Evolutionary conservation across 1,139 yeast species (phyloP), one percentile per base, ranked within the genome.

Genomic region (Wickerhamomyces sp.): DNA sequence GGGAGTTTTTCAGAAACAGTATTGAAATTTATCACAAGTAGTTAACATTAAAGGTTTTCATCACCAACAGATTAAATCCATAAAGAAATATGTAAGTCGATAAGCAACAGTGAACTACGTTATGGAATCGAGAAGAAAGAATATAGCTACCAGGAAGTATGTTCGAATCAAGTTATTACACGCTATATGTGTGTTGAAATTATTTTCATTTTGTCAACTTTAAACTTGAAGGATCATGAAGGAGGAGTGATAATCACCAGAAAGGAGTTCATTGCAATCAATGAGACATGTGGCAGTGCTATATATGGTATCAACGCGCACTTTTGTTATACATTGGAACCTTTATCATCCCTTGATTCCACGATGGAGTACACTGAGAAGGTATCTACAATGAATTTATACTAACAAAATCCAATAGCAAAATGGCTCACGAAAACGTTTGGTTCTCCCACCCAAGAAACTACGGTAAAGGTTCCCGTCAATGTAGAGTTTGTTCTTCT

Each of bases 371-470:
- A 39, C 34, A 33, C 21, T 21, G 28, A 31, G 34, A 40, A 15
- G 25, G 10, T 12, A 24, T 22, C 15, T 8, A 3, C 6, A n/a
- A 14, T 13, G 31, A 12, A 8, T 20, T 14, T 10, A 33, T 51
- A 52, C 55, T 52, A 53, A 51, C 54, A 31, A 20, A 15, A 16
- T 7, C 13, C 24, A 18, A 15, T 36, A 58, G 61, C 76, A 85
- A 78, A 59, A 90, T 90, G 97, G 97, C 97, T 83, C 97, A 90
- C 97, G 97, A 88, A 84, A 85, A 89, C 89, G 96, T 92, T 82
- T 94, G 98, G 98, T 92, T 76, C 84, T 90, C 97, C 75, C 98
- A 92, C 96, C 98, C 98, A 81, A 89, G 97, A 87, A 90, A 85
- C 76, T 90, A 81, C 88, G 98, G 98, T 77, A 94, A 94, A 88